Evolutionary conservation across 2,329 filamentous ascomycete genomes (phyloP).

Genomic region (Aspergillus melleus): DNA sequence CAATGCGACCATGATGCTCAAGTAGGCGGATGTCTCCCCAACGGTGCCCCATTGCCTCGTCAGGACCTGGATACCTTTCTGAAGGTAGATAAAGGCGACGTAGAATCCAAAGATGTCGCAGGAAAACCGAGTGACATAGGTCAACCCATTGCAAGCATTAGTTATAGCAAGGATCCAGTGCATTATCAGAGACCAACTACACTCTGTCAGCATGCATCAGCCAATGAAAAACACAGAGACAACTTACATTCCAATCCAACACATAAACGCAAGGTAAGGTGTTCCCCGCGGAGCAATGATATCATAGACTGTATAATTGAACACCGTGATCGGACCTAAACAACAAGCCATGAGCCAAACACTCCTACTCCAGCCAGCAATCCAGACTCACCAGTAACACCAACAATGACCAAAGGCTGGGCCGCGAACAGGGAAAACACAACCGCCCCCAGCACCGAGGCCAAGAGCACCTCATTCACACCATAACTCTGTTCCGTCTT

Average conservation of each 20-base stretch:
- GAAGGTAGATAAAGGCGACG: slow-evolving; percentile 86
- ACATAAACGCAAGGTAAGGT: slow-evolving; percentile 87
- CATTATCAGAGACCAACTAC: slow-evolving; percentile 76
- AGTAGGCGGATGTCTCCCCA: slow-evolving; percentile 66
- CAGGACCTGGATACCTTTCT: slow-evolving; percentile 86
- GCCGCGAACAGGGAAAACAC: slow-evolving; percentile 79
- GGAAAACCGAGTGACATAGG: slow-evolving; percentile 85
- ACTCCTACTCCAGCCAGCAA: background rate
- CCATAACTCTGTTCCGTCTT: slow-evolving; percentile 83
- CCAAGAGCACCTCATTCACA: slow-evolving; percentile 86
- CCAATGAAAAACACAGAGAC: background rate
- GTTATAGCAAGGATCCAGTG: slow-evolving; percentile 81
- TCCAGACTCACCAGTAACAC: slow-evolving; percentile 67
- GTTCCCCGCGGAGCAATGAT: slow-evolving; percentile 76
- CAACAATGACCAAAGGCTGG: slow-evolving; percentile 86
- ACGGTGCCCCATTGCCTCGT: slow-evolving; percentile 66
- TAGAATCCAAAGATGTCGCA: slow-evolving; percentile 96
- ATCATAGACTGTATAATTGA: slow-evolving; percentile 91
- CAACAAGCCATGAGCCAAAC: slow-evolving; percentile 9
- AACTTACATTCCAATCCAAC: slow-evolving; percentile 76
- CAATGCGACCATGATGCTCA: slow-evolving; percentile 73
- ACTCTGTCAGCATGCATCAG: background rate
- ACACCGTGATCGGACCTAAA: slow-evolving; percentile 81
- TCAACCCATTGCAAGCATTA: slow-evolving; percentile 85
- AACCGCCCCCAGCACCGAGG: slow-evolving; percentile 78